Percentiles rank a stretch among this genome's conserved stretches.
Evolutionary conservation across 169 alveolate species (phyloP).

Genomic region (Babesia ovis): DNA sequence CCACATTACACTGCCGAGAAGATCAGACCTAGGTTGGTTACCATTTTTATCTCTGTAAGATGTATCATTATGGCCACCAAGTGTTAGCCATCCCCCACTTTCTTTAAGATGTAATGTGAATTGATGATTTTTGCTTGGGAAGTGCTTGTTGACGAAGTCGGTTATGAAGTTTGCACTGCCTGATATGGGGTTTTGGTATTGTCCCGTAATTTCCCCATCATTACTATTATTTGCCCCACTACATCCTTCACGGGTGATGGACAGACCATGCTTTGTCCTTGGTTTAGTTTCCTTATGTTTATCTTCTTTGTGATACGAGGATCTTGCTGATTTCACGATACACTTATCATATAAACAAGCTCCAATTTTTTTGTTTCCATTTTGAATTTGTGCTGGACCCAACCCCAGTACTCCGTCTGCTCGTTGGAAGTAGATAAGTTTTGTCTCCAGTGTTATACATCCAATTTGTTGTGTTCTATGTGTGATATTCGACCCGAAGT

Average conservation of each 20-base stretch:
- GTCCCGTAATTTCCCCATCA: not conserved
- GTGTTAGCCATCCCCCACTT: constrained; percentile 68
- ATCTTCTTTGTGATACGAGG: not conserved
- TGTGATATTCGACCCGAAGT: constrained; percentile 3
- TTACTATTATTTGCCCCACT: not conserved
- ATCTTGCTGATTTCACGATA: constrained; percentile 4
- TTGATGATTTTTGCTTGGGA: constrained; percentile 9
- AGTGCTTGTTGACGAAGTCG: constrained; percentile 33
- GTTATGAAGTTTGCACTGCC: constrained; percentile 10
- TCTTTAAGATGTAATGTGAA: constrained; percentile 72
- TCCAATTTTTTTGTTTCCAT: constrained; percentile 18
- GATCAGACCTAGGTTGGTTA: not conserved
- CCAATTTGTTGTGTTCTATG: constrained; percentile 27
- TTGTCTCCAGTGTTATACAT: constrained; percentile 67
- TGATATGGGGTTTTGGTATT: not conserved
- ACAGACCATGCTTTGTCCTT: not conserved
- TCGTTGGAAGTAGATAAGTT: constrained; percentile 65
- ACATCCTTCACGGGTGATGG: not conserved
- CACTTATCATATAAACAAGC: constrained; percentile 1
- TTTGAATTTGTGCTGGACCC: constrained; percentile 54
- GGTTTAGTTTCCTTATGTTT: not conserved
- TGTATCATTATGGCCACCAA: constrained; percentile 57
- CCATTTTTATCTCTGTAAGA: not conserved
- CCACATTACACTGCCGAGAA: constrained; percentile 15
- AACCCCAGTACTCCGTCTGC: constrained; percentile 78